phyloP scores from a whole-genome alignment of 352 stramenopile species.

The Pythium biforme region DNA sequence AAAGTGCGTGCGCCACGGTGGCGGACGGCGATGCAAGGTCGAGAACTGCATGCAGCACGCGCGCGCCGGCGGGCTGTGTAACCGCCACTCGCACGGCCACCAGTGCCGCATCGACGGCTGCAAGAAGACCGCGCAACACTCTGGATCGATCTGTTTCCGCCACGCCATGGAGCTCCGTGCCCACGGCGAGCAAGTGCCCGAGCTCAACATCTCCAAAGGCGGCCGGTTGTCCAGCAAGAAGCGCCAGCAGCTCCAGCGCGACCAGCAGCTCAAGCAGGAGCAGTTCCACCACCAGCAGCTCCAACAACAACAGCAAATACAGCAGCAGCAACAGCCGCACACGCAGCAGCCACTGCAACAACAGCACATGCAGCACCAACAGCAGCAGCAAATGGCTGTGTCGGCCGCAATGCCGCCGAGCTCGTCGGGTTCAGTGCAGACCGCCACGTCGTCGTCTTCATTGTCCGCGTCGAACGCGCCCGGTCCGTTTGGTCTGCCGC shows the following conservation, averaged over 20 bases:
- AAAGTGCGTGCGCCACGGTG: slow-evolving; percentile 75
- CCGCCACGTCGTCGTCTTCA: slow-evolving; percentile 10
- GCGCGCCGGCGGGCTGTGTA: slow-evolving; percentile 65
- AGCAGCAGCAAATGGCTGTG: too few species aligned
- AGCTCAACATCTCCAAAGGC: slow-evolving; percentile 79
- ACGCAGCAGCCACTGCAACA: slow-evolving; percentile 21
- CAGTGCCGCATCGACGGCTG: slow-evolving; percentile 76
- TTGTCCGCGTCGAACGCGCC: slow-evolving; percentile 14
- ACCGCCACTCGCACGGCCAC: slow-evolving; percentile 71
- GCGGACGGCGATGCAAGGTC: slow-evolving; percentile 65
- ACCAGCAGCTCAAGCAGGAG: slow-evolving; percentile 74
- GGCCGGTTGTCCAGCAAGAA: slow-evolving; percentile 71
- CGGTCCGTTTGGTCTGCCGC: slow-evolving; percentile 55
- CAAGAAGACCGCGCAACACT: slow-evolving; percentile 81
- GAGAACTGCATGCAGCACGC: slow-evolving; percentile 76
- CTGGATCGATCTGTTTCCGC: slow-evolving; percentile 70
- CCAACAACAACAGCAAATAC: slow-evolving; percentile 55
- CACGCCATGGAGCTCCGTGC: slow-evolving; percentile 76
- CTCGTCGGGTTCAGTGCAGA: slow-evolving; percentile 5
- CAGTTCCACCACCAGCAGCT: slow-evolving; percentile 78
- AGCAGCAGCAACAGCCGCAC: slow-evolving; percentile 29
- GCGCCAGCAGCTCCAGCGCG: slow-evolving; percentile 61
- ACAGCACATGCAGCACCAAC: too few species aligned
- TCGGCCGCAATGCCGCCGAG: slow-evolving; percentile 3
- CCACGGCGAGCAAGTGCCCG: slow-evolving; percentile 63